Percentiles rank a stretch among this genome's conserved stretches.
These are phyloP conservation scores for Calonectria pauciramosa DNA, from an alignment of 2,329 filamentous ascomycete genomes.

Conservation along the genomic window DNA sequence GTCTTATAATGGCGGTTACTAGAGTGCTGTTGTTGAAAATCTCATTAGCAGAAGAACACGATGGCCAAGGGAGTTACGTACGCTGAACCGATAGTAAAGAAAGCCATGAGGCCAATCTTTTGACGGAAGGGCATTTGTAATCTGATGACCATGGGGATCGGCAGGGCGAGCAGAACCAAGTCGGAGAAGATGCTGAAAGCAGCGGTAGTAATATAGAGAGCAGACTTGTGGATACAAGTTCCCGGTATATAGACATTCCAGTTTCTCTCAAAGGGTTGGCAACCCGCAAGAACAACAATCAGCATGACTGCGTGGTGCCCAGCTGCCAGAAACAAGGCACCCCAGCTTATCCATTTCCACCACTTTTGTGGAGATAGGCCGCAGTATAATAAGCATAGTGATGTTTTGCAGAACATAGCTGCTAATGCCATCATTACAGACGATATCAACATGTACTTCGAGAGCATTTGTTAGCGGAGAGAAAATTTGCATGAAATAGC, in stretches of 20 bases:
- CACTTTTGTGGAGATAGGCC: background rate
- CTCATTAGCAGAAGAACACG: background rate
- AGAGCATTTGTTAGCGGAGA: constrained; percentile 44
- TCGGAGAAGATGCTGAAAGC: constrained; percentile 61
- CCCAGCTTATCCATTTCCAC: background rate
- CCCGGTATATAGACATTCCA: constrained; percentile 47
- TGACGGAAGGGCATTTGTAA: constrained; percentile 59
- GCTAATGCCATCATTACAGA: constrained; percentile 49
- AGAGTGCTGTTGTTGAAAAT: constrained; percentile 17
- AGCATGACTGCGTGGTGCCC: constrained; percentile 36
- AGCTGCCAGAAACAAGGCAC: background rate
- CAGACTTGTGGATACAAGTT: constrained; percentile 58
- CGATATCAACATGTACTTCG: constrained; percentile 41
- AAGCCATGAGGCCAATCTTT: constrained; percentile 56
- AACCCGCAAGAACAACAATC: constrained; percentile 49
- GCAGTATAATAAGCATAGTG: background rate
- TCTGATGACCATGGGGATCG: constrained; percentile 57
- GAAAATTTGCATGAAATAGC: constrained; percentile 21
- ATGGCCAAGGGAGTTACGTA: background rate
- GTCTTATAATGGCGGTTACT: constrained; percentile 34
- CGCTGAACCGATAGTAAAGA: constrained; percentile 57
- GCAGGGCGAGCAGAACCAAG: constrained; percentile 59
- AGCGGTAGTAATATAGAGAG: constrained; percentile 61
- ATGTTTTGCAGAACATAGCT: background rate
- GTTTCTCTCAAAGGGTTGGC: constrained; percentile 13